Percentiles rank a stretch among this genome's conserved stretches.
Evolutionary conservation across 768 basidiomycete genomes (phyloP).

Genomic region (Pseudohyphozyma bogoriensis): DNA sequence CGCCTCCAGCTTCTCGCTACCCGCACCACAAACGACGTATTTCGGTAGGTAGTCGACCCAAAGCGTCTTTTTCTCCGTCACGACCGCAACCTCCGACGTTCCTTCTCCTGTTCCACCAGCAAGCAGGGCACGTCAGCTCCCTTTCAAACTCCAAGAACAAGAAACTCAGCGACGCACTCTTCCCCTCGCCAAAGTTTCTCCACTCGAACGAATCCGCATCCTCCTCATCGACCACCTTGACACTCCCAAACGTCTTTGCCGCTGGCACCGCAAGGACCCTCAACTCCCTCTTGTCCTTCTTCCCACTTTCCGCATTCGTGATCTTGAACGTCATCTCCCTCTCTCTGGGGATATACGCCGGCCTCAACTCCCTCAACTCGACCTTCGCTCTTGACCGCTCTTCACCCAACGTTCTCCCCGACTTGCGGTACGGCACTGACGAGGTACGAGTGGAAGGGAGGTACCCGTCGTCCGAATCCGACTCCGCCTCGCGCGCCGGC

Average conservation of each 20-base stretch:
- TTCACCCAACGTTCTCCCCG: conserved; percentile 12
- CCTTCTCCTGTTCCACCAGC: conserved; percentile 38
- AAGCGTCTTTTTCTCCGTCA: conserved; percentile 55
- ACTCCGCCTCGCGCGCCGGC: neutral
- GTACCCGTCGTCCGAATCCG: neutral
- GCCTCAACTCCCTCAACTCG: conserved; percentile 8
- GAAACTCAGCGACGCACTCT: conserved; percentile 41
- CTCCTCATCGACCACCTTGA: conserved; percentile 51
- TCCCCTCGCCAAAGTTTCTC: conserved; percentile 56
- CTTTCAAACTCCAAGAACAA: neutral
- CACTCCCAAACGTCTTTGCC: conserved; percentile 49
- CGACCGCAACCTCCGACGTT: conserved; percentile 58
- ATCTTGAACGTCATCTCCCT: conserved; percentile 21
- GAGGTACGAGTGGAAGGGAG: conserved; percentile 2
- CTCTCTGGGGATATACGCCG: conserved; percentile 11
- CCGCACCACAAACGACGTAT: conserved; percentile 57
- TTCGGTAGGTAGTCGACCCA: conserved; percentile 84
- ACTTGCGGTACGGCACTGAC: conserved; percentile 1
- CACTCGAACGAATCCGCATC: conserved; percentile 60
- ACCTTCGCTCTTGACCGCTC: neutral
- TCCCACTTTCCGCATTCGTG: conserved; percentile 6
- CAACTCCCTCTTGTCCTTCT: conserved; percentile 15
- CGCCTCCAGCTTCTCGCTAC: conserved; percentile 59
- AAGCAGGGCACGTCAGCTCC: neutral
- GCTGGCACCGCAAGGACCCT: conserved; percentile 49